Conservation (phyloP, 768 basidiomycete species). For the Mycena indigotica region DNA sequence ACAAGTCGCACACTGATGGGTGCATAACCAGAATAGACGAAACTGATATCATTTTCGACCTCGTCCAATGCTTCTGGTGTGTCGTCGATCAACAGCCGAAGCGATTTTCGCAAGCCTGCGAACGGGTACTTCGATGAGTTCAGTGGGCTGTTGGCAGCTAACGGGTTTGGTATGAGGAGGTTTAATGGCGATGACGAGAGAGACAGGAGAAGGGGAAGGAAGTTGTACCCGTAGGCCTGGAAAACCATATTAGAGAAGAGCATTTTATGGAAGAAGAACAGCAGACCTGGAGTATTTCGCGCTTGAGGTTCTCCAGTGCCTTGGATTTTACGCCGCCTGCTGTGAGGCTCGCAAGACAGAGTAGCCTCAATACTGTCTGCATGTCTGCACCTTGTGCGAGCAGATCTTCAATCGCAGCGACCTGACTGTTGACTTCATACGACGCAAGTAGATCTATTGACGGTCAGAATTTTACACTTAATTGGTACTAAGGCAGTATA, state of each 20-base stretch:
- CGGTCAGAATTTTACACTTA: slow-evolving; percentile 8
- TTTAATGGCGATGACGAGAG: slow-evolving; percentile 67
- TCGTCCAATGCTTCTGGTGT: slow-evolving; percentile 74
- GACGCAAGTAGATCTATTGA: slow-evolving; percentile 87
- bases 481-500: slow-evolving; percentile 40
- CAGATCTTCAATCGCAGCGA: slow-evolving; percentile 87
- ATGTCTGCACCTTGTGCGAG: slow-evolving; percentile 86
- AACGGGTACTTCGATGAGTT: slow-evolving; percentile 69
- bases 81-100: slow-evolving; percentile 92
- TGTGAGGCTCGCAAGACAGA: slow-evolving; percentile 86
- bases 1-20: slow-evolving; percentile 90
- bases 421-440: slow-evolving; percentile 79
- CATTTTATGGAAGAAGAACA: slow-evolving; percentile 17
- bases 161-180: slow-evolving; percentile 66
- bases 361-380: slow-evolving; percentile 72
- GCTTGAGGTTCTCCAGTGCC: slow-evolving; percentile 82
- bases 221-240: slow-evolving; percentile 76
- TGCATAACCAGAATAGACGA: slow-evolving; percentile 96
- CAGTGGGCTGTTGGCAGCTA: slow-evolving; percentile 52
- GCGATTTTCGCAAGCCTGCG: slow-evolving; percentile 69
- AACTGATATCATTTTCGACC: slow-evolving; percentile 92
- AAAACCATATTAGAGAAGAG: slow-evolving; percentile 28
- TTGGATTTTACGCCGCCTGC: slow-evolving; percentile 87
- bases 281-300: slow-evolving; percentile 81
- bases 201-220: slow-evolving; percentile 67